Evolutionary conservation across 2,329 filamentous ascomycete species (phyloP).

Genomic region (Diaporthe sp.): DNA sequence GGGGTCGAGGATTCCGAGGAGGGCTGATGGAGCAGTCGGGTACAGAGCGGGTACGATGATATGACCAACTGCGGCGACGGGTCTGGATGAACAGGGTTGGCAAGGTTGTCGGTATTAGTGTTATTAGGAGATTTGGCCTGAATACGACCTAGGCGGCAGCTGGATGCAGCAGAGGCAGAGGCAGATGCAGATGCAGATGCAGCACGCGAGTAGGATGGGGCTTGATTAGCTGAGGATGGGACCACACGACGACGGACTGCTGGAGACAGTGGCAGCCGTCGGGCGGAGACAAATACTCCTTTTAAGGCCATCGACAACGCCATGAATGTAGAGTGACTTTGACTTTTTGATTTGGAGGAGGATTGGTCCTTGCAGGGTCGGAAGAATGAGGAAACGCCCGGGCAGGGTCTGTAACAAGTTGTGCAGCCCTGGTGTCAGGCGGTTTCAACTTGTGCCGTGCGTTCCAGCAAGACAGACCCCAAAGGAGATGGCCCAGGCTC

Average conservation of each 20-base stretch:
- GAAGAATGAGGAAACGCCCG: constrained; percentile 33
- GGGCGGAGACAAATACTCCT: constrained; percentile 35
- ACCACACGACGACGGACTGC: constrained; percentile 33
- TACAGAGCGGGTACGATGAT: constrained; percentile 36
- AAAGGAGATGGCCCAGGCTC: neutral
- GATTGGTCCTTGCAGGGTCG: constrained; percentile 14
- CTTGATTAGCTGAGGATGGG: constrained; percentile 35
- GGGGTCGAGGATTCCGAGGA: constrained; percentile 35
- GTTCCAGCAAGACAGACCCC: constrained; percentile 35
- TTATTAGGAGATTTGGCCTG: constrained; percentile 25
- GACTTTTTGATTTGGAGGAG: neutral
- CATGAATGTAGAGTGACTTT: constrained; percentile 37
- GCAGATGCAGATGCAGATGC: constrained; percentile 20
- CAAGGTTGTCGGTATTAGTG: constrained; percentile 33
- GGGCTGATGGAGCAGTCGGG: constrained; percentile 29
- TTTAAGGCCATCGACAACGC: constrained; percentile 34
- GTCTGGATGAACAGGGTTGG: constrained; percentile 36
- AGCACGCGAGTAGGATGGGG: constrained; percentile 32
- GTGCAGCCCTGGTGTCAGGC: constrained; percentile 22
- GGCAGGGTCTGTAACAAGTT: constrained; percentile 33
- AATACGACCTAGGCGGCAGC: constrained; percentile 17
- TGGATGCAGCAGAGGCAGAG: constrained; percentile 26
- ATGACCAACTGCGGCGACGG: constrained; percentile 36
- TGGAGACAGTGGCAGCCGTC: constrained; percentile 4
- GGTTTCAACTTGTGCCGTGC: constrained; percentile 36